Percentiles rank a stretch among this genome's conserved stretches.
Evolutionary conservation across 169 alveolate species (phyloP).

Genomic region (Miamiensis avidus): DNA sequence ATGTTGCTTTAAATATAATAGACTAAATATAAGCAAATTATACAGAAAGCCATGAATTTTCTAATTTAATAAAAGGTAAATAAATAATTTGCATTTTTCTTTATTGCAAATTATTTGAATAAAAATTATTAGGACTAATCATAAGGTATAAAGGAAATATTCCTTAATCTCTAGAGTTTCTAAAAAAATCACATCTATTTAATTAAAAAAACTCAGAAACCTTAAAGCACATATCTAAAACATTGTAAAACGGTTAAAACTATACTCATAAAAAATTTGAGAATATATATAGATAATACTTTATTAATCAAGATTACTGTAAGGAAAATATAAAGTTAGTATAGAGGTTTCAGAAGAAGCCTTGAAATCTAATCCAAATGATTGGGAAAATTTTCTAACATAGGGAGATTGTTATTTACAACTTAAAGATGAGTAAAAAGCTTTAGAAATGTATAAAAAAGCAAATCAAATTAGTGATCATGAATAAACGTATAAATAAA

Average conservation of each 20-base stretch:
- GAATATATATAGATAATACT: not conserved
- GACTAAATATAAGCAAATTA: not conserved
- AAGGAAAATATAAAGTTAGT: conserved; percentile 79
- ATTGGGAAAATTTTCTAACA: conserved; percentile 84
- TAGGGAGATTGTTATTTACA: conserved; percentile 80
- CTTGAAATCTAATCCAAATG: conserved; percentile 65
- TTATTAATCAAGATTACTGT: conserved; percentile 37
- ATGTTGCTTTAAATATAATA: not conserved
- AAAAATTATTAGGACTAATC: conserved; percentile 56
- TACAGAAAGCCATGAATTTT: conserved; percentile 22
- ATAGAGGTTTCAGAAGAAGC: conserved; percentile 85
- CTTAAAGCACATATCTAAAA: conserved; percentile 71
- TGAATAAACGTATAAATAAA: conserved; percentile 51
- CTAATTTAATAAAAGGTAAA: conserved; percentile 21
- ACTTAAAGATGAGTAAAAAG: conserved; percentile 63
- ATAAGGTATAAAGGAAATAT: conserved; percentile 66
- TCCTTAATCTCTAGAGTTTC: conserved; percentile 63
- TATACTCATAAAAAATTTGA: not conserved
- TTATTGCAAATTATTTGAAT: conserved; percentile 2
- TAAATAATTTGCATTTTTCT: not conserved
- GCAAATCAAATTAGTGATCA: conserved; percentile 81
- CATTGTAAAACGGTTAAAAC: conserved; percentile 7
- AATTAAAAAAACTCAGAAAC: conserved; percentile 56
- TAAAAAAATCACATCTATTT: conserved; percentile 61
- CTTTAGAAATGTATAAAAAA: conserved; percentile 62